phyloP scores from a whole-genome alignment of 768 basidiomycete genomes.

The Plicaturopsis crispa region DNA sequence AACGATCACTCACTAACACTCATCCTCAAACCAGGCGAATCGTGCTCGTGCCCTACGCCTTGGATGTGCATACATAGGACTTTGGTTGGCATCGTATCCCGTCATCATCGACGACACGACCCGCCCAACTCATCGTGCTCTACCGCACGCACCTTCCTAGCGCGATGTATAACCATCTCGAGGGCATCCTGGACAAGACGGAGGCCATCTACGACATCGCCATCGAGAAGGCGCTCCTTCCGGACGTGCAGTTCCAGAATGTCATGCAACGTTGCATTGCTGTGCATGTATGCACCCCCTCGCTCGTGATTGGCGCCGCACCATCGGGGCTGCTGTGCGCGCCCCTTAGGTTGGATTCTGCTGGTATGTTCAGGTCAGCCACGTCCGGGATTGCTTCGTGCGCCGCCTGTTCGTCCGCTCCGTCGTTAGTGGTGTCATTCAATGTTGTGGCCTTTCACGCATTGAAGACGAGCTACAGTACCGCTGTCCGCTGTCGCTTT shows the following conservation, averaged over 20 bases:
- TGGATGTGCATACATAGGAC: no score
- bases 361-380: not conserved
- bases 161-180: not conserved
- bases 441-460: not conserved
- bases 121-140: not conserved
- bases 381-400: not conserved
- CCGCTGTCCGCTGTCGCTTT: no score
- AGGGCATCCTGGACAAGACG: not conserved
- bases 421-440: not conserved
- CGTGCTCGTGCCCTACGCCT: no score
- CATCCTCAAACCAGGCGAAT: no score
- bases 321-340: no score
- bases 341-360: no score
- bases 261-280: not conserved
- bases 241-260: not conserved
- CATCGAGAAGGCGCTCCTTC: not conserved
- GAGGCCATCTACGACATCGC: not conserved
- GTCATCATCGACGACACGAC: not conserved
- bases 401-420: not conserved
- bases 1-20: no score
- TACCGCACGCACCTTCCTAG: not conserved
- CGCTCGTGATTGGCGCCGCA: not conserved
- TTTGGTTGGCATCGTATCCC: no score
- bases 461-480: no score
- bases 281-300: not conserved